Evolutionary conservation across 225 moss, liverwort and hornwort species (phyloP), one percentile per base, ranked within the genome.

Genomic region (Pseudisothecium myosuroides): DNA sequence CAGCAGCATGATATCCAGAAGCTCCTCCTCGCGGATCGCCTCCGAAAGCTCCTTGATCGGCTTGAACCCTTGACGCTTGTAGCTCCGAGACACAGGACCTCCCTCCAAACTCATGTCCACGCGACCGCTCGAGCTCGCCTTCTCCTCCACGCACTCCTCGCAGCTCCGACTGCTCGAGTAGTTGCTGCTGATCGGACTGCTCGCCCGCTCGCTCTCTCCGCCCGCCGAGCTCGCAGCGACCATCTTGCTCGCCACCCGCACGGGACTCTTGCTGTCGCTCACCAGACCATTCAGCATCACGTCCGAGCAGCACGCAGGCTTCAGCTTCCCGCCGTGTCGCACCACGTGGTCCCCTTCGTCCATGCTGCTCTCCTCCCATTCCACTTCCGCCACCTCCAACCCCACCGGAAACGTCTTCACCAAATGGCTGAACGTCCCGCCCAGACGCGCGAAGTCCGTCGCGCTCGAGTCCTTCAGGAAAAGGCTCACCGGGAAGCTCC

Each of bases 1-100:
- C 81, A 99, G 89, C 75, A 99, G 94, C 92, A 99, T 94, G 85
- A 91, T 91, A 76, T 99, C 99, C 82, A 99, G 89, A 78, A 99
- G 83, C 93, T 99, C 99, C 93, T 99, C 96, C 93, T 99, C 99
- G 83, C 97, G 92, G 71, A 99, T 99, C 39, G 99, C 99, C 93
- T 96, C 96, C 37, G 96, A 97, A 75, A 99, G 95, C 87, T 97
- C 99, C 92, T 94, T 99, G 86, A 97, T 96, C 31, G 94, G 89
- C 89, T 95, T 95, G 85, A 97, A 99, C 63, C 96, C 99, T 91
- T 92, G 93, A 93, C 95, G 94, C 93, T 91, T 96, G 90, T 92
- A 94, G 86, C 88, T 92, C 29, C 91, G 96, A 10, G 93, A 91
- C 39, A 92, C 88, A 55, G 95, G 93, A n/a, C 90, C 92, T 28